Conservation (phyloP, 2,329 filamentous ascomycete genomes). For the Diaporthe velutina region DNA sequence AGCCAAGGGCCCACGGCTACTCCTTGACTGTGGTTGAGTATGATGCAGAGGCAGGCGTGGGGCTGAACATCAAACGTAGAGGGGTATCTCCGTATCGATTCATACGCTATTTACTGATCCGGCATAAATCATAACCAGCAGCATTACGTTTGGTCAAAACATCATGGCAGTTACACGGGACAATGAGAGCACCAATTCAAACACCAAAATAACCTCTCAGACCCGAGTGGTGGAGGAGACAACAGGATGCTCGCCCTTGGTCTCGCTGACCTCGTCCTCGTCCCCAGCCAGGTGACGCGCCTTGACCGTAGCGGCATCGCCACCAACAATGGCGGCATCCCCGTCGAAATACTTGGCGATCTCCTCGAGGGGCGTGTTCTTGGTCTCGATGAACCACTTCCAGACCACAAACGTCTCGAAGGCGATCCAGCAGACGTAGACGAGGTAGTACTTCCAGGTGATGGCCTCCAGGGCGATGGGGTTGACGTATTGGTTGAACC, state of each 20-base stretch:
- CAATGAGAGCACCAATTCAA: neutral
- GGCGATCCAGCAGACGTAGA: slow-evolving; percentile 55
- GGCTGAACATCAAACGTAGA: no score
- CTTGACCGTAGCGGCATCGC: slow-evolving; percentile 41
- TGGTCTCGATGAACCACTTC: slow-evolving; percentile 49
- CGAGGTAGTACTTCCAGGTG: slow-evolving; percentile 54
- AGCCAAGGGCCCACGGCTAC: no score
- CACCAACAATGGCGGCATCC: slow-evolving; percentile 39
- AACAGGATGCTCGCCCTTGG: slow-evolving; percentile 22
- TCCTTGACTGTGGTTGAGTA: no score
- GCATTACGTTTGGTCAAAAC: no score
- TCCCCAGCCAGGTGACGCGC: slow-evolving; percentile 40
- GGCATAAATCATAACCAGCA: neutral
- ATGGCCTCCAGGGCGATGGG: slow-evolving; percentile 52
- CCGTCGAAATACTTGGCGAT: slow-evolving; percentile 47
- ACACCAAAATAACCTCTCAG: neutral
- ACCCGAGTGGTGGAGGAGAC: slow-evolving; percentile 3
- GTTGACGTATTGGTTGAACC: slow-evolving; percentile 54
- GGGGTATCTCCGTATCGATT: neutral
- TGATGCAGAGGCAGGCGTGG: no score
- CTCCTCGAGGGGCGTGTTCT: slow-evolving; percentile 48
- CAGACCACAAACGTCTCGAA: slow-evolving; percentile 42
- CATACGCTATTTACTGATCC: no score
- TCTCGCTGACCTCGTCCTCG: slow-evolving; percentile 35
- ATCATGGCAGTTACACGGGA: neutral